These are phyloP conservation scores for Xylariomycetidae sp. DNA, from an alignment of 2,329 filamentous ascomycete species.

Conservation along the genomic window DNA sequence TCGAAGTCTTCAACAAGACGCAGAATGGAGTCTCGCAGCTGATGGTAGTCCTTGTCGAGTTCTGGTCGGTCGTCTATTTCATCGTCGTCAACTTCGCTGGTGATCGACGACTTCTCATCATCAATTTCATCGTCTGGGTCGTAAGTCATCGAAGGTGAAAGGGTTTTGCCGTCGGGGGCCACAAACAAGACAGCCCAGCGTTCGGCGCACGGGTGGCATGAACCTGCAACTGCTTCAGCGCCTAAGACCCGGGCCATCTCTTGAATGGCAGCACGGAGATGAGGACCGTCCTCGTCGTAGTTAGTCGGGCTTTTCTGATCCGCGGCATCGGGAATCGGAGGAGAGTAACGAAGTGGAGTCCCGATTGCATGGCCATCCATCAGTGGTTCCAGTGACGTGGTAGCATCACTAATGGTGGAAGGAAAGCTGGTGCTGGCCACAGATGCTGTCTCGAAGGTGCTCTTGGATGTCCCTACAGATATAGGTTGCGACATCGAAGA, in stretches of 20 bases:
- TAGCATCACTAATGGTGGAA: constrained; percentile 64
- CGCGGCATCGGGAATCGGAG: constrained; percentile 40
- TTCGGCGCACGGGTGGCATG: constrained; percentile 74
- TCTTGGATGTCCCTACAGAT: constrained; percentile 52
- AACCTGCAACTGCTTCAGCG: constrained; percentile 56
- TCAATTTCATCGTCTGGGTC: constrained; percentile 61
- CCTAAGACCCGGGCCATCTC: constrained; percentile 65
- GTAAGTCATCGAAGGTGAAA: constrained; percentile 68
- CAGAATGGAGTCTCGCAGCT: constrained; percentile 71
- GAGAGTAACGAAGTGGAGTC: constrained; percentile 49
- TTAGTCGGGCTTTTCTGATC: constrained; percentile 37
- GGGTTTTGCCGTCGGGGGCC: constrained; percentile 61
- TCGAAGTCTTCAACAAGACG: constrained; percentile 80
- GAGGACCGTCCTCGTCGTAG: constrained; percentile 60
- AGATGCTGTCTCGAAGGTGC: constrained; percentile 60
- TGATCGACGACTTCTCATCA: constrained; percentile 55
- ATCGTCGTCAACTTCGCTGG: constrained; percentile 57
- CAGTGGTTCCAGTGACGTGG: constrained; percentile 58
- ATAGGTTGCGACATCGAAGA: constrained; percentile 62
- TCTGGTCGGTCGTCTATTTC: constrained; percentile 55
- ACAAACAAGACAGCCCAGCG: constrained; percentile 79
- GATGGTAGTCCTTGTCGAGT: constrained; percentile 73
- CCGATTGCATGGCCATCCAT: constrained; percentile 48
- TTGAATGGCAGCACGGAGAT: constrained; percentile 60
- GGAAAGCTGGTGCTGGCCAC: constrained; percentile 67